phyloP scores from a whole-genome alignment of 2,329 filamentous ascomycete genomes.

The Fusarium brachygibbosum region DNA sequence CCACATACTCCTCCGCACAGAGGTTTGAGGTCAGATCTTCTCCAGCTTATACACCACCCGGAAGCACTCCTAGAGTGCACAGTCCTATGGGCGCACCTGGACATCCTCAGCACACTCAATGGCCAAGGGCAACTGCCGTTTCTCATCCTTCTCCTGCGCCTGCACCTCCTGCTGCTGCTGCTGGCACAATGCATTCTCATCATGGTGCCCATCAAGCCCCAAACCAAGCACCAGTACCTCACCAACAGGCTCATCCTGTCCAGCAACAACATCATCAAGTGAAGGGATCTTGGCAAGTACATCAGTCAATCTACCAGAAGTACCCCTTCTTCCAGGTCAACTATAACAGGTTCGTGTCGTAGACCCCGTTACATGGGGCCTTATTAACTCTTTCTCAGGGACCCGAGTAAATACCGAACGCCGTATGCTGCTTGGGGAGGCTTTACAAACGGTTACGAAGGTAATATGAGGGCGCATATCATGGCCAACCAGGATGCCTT shows the following conservation, averaged over 20 bases:
- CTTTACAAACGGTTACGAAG: constrained; percentile 73
- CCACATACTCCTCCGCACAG: constrained; percentile 41
- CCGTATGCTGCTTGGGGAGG: constrained; percentile 70
- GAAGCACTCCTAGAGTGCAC: constrained; percentile 7
- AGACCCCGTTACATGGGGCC: not conserved
- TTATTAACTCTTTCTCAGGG: constrained; percentile 55
- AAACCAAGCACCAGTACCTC: constrained; percentile 1
- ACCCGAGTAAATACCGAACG: constrained; percentile 69
- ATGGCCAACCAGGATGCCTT: constrained; percentile 53
- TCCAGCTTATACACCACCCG: constrained; percentile 26
- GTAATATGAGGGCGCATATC: constrained; percentile 62
- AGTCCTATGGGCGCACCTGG: not conserved
- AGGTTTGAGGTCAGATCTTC: constrained; percentile 44
- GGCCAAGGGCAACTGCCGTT: constrained; percentile 12
- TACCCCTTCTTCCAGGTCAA: constrained; percentile 72
- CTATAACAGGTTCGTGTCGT: constrained; percentile 65
- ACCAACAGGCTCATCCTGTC: constrained; percentile 24
- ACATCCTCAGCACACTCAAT: constrained; percentile 29
- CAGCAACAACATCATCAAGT: constrained; percentile 41
- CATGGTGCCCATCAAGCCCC: constrained; percentile 15
- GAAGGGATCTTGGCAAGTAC: constrained; percentile 53
- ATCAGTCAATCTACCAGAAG: constrained; percentile 63
- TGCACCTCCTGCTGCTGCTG: not conserved
- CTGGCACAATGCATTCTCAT: constrained; percentile 8
- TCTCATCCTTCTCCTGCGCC: not conserved